Percentiles rank a stretch among this genome's conserved stretches.
These are phyloP conservation scores for Antarctomyces pellizariae DNA, from an alignment of 495 filamentous ascomycete genomes.

Conservation along the genomic window DNA sequence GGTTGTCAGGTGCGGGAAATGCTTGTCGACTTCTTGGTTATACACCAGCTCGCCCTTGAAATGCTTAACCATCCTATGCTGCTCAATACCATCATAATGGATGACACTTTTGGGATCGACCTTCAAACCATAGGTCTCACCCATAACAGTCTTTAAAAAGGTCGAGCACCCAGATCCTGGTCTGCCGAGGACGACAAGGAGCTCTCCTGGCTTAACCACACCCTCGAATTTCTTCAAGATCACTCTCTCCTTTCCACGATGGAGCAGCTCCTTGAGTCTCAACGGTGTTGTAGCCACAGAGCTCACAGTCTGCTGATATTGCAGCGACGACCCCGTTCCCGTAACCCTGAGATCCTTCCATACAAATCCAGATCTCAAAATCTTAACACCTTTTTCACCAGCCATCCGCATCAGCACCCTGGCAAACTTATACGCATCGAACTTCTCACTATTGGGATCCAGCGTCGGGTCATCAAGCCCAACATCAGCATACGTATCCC, in stretches of 20 bases:
- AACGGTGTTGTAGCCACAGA: constrained; percentile 11
- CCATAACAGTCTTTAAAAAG: constrained; percentile 10
- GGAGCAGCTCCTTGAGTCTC: constrained; percentile 11
- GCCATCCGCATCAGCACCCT: constrained; percentile 20
- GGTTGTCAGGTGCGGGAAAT: constrained; percentile 52
- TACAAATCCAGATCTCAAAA: constrained; percentile 18
- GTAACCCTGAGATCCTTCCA: constrained; percentile 24
- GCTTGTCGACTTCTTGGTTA: constrained; percentile 52
- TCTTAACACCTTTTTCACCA: constrained; percentile 10
- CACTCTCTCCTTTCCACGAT: constrained; percentile 31
- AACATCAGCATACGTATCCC: constrained; percentile 22
- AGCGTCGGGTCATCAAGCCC: constrained; percentile 24
- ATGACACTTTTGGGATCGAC: constrained; percentile 11
- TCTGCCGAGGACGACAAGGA: constrained; percentile 56
- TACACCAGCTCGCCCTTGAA: constrained; percentile 27
- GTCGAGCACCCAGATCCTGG: constrained; percentile 35
- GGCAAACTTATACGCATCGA: constrained; percentile 34
- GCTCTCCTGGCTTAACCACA: constrained; percentile 50
- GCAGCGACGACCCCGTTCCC: constrained; percentile 23
- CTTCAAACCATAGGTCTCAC: constrained; percentile 21
- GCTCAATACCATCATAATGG: constrained; percentile 14
- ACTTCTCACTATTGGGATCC: constrained; percentile 30
- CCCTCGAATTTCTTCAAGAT: constrained; percentile 56
- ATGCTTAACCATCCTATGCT: constrained; percentile 15
- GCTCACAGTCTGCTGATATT: constrained; percentile 18